phyloP scores from a whole-genome alignment of 768 basidiomycete species.

The Trametes cingulata region DNA sequence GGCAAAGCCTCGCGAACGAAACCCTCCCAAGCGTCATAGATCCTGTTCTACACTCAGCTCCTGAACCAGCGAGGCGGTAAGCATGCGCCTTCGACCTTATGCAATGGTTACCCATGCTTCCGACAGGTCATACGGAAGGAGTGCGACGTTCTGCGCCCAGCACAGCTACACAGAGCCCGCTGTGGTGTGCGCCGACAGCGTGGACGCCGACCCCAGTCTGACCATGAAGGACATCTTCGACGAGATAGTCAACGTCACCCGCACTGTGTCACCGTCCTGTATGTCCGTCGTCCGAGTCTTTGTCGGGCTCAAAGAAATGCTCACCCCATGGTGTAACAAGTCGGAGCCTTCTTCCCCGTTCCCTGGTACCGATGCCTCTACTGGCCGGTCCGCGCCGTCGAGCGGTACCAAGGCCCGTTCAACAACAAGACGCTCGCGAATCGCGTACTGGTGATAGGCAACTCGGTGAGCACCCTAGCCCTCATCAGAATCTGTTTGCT shows the following conservation, averaged over 20 bases:
- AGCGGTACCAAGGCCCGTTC: constrained; percentile 27
- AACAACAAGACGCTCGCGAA: constrained; percentile 25
- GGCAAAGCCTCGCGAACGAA: neutral
- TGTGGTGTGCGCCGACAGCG: constrained; percentile 16
- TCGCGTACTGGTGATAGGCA: constrained; percentile 24
- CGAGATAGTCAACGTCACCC: constrained; percentile 15
- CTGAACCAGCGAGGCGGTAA: neutral
- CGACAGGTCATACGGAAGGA: neutral
- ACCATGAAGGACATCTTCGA: constrained; percentile 13
- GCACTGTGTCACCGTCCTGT: constrained; percentile 11
- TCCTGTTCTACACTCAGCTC: neutral
- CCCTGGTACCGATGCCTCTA: constrained; percentile 13
- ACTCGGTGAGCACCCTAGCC: constrained; percentile 4
- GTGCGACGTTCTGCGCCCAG: neutral
- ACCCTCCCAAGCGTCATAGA: neutral
- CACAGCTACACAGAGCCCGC: constrained; percentile 15
- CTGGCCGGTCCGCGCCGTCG: constrained; percentile 22
- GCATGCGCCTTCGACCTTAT: neutral
- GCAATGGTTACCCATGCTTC: neutral
- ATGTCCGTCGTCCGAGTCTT: neutral
- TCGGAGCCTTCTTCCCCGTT: constrained; percentile 14
- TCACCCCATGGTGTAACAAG: neutral
- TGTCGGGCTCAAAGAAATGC: too few relatives aligned
- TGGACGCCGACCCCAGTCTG: constrained; percentile 6
- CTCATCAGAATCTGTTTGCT: neutral